A percentile compares a stretch with the other conserved stretches of the same genome.
Evolutionary conservation across 2,329 filamentous ascomycete species (phyloP).

Genomic region (Leptographium flavum): DNA sequence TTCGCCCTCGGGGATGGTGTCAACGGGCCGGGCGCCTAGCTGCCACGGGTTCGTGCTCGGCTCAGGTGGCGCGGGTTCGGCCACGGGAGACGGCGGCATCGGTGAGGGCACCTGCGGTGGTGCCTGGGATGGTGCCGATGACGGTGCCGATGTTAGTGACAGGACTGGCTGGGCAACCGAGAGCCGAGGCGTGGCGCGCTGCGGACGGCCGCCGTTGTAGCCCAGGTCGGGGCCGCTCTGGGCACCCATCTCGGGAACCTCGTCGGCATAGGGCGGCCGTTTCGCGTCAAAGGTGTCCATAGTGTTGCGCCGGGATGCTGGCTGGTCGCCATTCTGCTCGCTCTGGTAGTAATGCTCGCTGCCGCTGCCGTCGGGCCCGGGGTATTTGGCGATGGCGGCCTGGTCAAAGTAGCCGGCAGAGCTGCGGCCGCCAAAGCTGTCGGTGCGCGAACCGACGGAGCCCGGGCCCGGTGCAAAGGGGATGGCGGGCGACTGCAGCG

Average conservation of each 20-base stretch:
- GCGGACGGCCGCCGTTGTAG: conserved; percentile 6
- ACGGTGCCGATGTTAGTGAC: too few species aligned
- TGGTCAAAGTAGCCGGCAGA: background rate
- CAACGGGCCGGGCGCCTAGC: conserved; percentile 8
- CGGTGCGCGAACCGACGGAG: background rate
- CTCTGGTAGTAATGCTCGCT: too few species aligned
- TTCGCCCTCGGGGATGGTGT: conserved; percentile 8
- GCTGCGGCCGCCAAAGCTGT: conserved; percentile 5
- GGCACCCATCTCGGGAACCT: conserved; percentile 8
- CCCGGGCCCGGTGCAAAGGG: too few species aligned
- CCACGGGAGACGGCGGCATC: conserved; percentile 1
- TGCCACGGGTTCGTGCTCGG: conserved; percentile 12
- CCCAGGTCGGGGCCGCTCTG: conserved; percentile 10
- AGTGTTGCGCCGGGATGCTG: background rate
- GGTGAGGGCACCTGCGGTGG: background rate
- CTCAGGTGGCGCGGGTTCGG: conserved; percentile 5
- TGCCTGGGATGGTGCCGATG: background rate
- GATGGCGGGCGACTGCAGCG: background rate
- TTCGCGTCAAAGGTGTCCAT: background rate
- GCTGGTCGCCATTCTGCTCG: background rate
- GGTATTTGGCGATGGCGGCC: background rate
- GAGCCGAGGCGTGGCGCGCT: background rate
- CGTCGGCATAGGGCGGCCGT: background rate
- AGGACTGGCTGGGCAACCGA: too few species aligned
- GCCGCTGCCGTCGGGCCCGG: background rate